Evolutionary conservation across 1,139 yeast species (phyloP).

Genomic region (Kurtzmaniella quercitrusa): DNA sequence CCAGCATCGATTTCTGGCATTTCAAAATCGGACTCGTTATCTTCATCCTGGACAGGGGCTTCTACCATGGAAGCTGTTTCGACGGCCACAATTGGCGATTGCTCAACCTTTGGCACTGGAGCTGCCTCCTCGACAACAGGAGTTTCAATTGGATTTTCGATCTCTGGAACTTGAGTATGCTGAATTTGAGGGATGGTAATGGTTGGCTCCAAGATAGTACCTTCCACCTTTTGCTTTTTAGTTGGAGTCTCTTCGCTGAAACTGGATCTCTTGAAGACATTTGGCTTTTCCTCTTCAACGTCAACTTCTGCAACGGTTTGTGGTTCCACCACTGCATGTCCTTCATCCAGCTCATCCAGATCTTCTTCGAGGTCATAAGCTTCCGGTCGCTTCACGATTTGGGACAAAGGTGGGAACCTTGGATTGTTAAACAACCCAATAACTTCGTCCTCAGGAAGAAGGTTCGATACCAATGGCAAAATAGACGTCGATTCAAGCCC

Average conservation of each 20-base stretch:
- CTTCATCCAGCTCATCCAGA: constrained; percentile 16
- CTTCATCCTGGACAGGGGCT: constrained; percentile 12
- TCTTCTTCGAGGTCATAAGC: constrained; percentile 15
- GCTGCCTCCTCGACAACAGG: neutral
- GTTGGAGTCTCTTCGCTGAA: constrained; percentile 7
- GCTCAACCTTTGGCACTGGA: neutral
- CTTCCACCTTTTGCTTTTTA: constrained; percentile 9
- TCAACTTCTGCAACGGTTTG: constrained; percentile 8
- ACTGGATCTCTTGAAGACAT: constrained; percentile 10
- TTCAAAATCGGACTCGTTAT: constrained; percentile 49
- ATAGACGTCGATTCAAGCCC: constrained; percentile 59
- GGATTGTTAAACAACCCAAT: constrained; percentile 67
- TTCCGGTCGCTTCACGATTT: constrained; percentile 22
- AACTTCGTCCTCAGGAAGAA: constrained; percentile 39
- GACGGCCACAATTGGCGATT: neutral
- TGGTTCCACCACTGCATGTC: constrained; percentile 10
- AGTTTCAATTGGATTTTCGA: neutral
- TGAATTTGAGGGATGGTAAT: neutral
- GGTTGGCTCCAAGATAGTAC: neutral
- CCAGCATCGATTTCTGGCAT: constrained; percentile 49
- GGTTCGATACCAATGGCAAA: constrained; percentile 63
- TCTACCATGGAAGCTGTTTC: neutral
- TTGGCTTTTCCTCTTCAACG: constrained; percentile 15
- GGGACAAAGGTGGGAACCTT: constrained; percentile 64
- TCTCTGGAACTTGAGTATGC: neutral